phyloP scores from a whole-genome alignment of 202 grass and related monocot species.

The Alloteropsis angusta region DNA sequence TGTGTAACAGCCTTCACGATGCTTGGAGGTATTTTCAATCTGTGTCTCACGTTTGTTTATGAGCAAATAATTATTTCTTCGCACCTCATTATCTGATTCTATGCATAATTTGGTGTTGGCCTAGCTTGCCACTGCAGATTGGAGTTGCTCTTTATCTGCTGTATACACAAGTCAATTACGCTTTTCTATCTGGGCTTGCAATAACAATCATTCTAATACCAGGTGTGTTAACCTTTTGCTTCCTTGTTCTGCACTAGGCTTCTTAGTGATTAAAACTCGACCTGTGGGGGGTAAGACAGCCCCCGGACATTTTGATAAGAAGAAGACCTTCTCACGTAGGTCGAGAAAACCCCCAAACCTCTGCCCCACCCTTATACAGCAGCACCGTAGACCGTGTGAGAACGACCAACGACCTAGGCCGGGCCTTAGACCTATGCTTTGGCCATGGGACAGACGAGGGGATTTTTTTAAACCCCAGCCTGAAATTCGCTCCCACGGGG shows the following conservation, averaged over 20 bases:
- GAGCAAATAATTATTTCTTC: neutral
- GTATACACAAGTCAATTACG: slow-evolving; percentile 95
- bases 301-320: too few relatives aligned
- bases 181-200: slow-evolving; percentile 83
- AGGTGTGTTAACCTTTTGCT: slow-evolving; percentile 40
- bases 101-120: slow-evolving; percentile 17
- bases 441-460: too few relatives aligned
- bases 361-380: too few relatives aligned
- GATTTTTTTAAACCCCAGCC: too few relatives aligned
- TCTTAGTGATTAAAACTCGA: too few relatives aligned
- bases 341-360: too few relatives aligned
- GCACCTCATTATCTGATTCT: slow-evolving; percentile 17
- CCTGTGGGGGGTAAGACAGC: too few relatives aligned
- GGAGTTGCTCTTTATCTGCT: slow-evolving; percentile 84
- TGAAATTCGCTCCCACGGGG: too few relatives aligned
- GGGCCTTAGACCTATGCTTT: too few relatives aligned
- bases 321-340: too few relatives aligned
- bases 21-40: slow-evolving; percentile 73
- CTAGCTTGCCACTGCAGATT: slow-evolving; percentile 87
- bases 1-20: slow-evolving; percentile 91
- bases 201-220: slow-evolving; percentile 95
- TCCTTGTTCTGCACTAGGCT: neutral
- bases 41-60: neutral
- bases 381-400: too few relatives aligned
- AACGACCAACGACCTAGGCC: too few relatives aligned